Conservation (phyloP, 345 rosid genomes). For the Gynandropsis gynandra region DNA sequence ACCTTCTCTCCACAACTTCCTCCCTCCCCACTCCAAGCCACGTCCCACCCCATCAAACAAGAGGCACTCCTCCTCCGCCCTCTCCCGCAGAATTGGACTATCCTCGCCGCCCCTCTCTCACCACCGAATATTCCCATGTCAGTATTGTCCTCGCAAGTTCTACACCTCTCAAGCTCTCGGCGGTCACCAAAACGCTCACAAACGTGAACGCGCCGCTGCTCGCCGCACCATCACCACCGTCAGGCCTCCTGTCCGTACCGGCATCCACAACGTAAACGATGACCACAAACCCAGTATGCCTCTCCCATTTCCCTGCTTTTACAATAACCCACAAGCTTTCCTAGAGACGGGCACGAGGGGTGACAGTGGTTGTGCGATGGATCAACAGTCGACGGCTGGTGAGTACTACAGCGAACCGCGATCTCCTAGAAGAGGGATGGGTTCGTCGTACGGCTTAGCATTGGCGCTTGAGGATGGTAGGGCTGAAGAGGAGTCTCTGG, state of each 20-base stretch:
- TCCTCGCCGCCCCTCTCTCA: constrained; percentile 14
- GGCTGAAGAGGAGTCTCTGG: constrained; percentile 25
- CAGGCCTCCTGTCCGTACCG: constrained; percentile 9
- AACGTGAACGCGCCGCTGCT: constrained; percentile 87
- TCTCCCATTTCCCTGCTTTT: constrained; percentile 19
- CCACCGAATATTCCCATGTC: constrained; percentile 59
- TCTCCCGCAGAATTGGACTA: constrained; percentile 12
- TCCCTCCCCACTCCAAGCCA: constrained; percentile 15
- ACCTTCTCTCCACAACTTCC: constrained; percentile 18
- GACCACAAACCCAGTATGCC: constrained; percentile 4
- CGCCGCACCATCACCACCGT: constrained; percentile 39
- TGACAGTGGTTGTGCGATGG: not conserved
- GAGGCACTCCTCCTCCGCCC: constrained; percentile 6
- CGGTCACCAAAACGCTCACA: constrained; percentile 97
- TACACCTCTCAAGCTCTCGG: constrained; percentile 94
- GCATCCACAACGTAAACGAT: not conserved
- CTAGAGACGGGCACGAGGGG: constrained; percentile 1
- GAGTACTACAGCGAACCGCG: too few species aligned
- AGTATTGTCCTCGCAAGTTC: constrained; percentile 83
- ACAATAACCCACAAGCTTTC: constrained; percentile 9
- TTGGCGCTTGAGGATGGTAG: not conserved
- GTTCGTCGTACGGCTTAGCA: constrained; percentile 17
- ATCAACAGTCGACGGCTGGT: constrained; percentile 6
- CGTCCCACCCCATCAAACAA: constrained; percentile 18
- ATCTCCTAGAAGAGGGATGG: constrained; percentile 1